Percentiles rank a stretch among this genome's conserved stretches.
These are phyloP conservation scores for Cenococcum geophilum DNA, from an alignment of 495 filamentous ascomycete genomes.

Conservation along the genomic window DNA sequence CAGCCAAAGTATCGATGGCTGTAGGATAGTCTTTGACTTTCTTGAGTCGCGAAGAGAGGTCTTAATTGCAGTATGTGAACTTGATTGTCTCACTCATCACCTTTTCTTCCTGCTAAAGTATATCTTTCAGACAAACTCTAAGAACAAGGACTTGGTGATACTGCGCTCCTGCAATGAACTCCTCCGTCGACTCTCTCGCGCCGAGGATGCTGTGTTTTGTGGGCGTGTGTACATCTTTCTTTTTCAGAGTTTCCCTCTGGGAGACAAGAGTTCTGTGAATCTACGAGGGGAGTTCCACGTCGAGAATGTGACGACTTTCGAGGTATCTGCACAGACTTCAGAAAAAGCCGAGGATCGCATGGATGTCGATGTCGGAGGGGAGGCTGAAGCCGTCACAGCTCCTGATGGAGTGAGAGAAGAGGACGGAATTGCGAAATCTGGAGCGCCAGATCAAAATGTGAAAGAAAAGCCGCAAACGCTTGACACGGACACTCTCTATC, in stretches of 20 bases:
- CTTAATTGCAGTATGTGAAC: conserved; percentile 58
- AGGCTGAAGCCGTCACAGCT: conserved; percentile 25
- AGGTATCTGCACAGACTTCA: conserved; percentile 47
- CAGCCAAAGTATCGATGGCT: conserved; percentile 87
- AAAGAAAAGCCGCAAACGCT: conserved; percentile 31
- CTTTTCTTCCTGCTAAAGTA: conserved; percentile 4
- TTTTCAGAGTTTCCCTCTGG: conserved; percentile 92
- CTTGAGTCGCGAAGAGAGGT: conserved; percentile 85
- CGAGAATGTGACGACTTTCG: conserved; percentile 88
- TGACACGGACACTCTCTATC: conserved; percentile 71
- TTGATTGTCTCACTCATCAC: not conserved
- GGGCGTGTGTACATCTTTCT: conserved; percentile 95
- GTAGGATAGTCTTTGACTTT: conserved; percentile 85
- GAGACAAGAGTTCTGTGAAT: conserved; percentile 95
- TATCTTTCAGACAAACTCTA: conserved; percentile 61
- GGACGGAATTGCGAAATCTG: conserved; percentile 3
- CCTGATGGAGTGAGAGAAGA: conserved; percentile 13
- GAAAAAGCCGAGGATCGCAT: conserved; percentile 45
- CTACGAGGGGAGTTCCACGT: conserved; percentile 91
- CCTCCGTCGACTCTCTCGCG: conserved; percentile 79
- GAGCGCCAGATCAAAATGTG: conserved; percentile 20
- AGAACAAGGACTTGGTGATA: conserved; percentile 77
- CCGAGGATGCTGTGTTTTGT: conserved; percentile 95
- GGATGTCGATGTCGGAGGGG: conserved; percentile 48
- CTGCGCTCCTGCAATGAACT: conserved; percentile 92